Conservation (phyloP, 2,329 filamentous ascomycete species). For the Stagonosporopsis vannaccii region DNA sequence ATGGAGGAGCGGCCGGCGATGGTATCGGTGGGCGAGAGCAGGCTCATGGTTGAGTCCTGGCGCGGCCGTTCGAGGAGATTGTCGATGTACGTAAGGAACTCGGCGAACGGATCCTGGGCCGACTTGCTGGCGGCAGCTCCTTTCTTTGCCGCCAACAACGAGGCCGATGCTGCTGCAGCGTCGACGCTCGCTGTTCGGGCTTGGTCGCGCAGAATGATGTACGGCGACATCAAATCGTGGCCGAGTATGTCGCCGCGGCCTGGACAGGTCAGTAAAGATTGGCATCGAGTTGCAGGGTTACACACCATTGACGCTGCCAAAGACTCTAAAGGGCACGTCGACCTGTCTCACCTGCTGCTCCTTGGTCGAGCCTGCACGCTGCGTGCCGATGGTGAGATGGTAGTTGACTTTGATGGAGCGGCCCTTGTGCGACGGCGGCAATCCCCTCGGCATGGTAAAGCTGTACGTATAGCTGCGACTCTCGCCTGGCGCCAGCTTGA, state of each 20-base stretch:
- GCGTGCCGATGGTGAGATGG: conserved; percentile 88
- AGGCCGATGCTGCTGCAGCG: conserved; percentile 13
- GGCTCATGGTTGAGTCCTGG: conserved; percentile 54
- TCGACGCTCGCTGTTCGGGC: conserved; percentile 62
- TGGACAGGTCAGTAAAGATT: conserved; percentile 39
- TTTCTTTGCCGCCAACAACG: conserved; percentile 31
- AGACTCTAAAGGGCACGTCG: conserved; percentile 88
- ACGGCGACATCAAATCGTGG: conserved; percentile 93
- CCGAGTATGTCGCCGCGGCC: conserved; percentile 83
- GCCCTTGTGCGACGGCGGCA: conserved; percentile 91
- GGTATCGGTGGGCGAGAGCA: conserved; percentile 77
- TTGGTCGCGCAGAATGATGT: conserved; percentile 85
- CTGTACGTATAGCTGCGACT: conserved; percentile 86
- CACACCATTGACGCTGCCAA: conserved; percentile 85
- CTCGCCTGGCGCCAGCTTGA: conserved; percentile 86
- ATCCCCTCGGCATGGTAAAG: conserved; percentile 82
- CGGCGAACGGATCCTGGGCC: conserved; percentile 52
- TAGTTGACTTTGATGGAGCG: conserved; percentile 95
- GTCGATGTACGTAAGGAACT: conserved; percentile 58
- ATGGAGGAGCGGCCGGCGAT: conserved; percentile 58
- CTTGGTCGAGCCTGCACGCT: conserved; percentile 77
- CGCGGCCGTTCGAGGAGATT: conserved; percentile 48
- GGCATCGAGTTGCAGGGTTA: not conserved
- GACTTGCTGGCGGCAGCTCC: conserved; percentile 33
- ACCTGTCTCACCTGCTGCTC: conserved; percentile 86